Base-by-base conservation (phyloP, 352 stramenopile species). In the Pythium brassicae region DNA sequence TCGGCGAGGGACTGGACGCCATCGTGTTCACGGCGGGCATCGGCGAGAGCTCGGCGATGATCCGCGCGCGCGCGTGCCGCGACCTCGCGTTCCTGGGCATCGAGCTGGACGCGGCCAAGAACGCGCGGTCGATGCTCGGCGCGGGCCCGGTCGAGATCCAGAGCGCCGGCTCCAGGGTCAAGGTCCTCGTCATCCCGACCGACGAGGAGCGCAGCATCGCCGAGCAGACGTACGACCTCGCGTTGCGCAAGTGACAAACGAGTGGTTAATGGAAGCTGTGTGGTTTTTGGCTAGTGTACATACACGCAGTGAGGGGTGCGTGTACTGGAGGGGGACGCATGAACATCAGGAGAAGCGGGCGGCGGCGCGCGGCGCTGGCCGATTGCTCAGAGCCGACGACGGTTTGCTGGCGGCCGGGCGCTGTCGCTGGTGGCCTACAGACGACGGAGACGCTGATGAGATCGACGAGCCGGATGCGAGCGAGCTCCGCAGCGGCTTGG, bases 161-260 rank as follows among this genome's bases (percentile, higher is more conserved):
- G 50, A 57, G 72, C 5, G 39, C 53, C 14, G 63, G 61, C 23
- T 78, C 71, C 15, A 76, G 69, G 55, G 79, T 73, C 35, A 84
- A 89, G 55, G 77, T 96, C 40, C 53, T 96, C 35, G 87, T 94
- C 25, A 79, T 96, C 63, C 86, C 86, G 20, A 96, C 87, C n/a
- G 81, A 97, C 62, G 89, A 97, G 74, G 89, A 97, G 70, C 71
- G 73, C 54, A 93, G 80, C 65, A 97, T 97, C 61, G 86, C 87
- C n/a, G 69, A 87, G 55, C 77, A 94, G 65, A 93, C 81, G 43
- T 87, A 76, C 58, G 72, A 76, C 40, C 76, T 91, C 39, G 78
- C 68, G 23, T 64, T 89, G 25, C 74, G 64, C 44, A 53, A 74
- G 42, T 78, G 69, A 63, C 20, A 5, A 35, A n/a, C 2, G 26